Evolutionary conservation across 345 rosid genomes (phyloP).

Genomic region (Psidium friedrichsthalianum): DNA sequence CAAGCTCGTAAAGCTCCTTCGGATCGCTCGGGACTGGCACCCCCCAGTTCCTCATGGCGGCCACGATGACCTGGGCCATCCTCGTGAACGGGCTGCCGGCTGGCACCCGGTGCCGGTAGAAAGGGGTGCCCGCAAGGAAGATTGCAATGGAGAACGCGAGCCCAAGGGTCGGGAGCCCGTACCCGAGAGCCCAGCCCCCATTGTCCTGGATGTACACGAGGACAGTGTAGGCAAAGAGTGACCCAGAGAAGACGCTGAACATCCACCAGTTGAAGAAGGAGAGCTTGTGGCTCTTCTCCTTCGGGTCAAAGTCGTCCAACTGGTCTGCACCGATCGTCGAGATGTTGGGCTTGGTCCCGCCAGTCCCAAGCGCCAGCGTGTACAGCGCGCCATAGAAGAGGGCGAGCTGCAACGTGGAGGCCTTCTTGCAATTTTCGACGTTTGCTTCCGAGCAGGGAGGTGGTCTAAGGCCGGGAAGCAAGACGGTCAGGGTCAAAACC

Average conservation of each 20-base stretch:
- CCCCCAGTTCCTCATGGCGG: slow-evolving; percentile 50
- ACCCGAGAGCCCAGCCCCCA: slow-evolving; percentile 78
- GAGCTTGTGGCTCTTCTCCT: slow-evolving; percentile 62
- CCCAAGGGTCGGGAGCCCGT: slow-evolving; percentile 70
- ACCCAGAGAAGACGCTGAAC: slow-evolving; percentile 86
- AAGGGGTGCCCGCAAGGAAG: slow-evolving; percentile 63
- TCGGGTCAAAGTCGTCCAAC: slow-evolving; percentile 70
- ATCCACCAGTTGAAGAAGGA: slow-evolving; percentile 99
- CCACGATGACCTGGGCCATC: slow-evolving; percentile 69
- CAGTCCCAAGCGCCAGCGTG: slow-evolving; percentile 63
- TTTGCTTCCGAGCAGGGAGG: slow-evolving; percentile 30
- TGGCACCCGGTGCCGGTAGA: slow-evolving; percentile 62
- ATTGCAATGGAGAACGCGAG: slow-evolving; percentile 39
- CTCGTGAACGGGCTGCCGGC: slow-evolving; percentile 64
- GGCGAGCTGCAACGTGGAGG: slow-evolving; percentile 46
- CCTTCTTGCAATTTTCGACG: slow-evolving; percentile 30
- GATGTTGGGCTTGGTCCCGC: slow-evolving; percentile 92
- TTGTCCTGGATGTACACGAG: slow-evolving; percentile 88
- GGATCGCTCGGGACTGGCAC: slow-evolving; percentile 31
- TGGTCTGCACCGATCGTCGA: slow-evolving; percentile 93
- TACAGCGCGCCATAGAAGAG: slow-evolving; percentile 72
- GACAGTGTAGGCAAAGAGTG: slow-evolving; percentile 70
- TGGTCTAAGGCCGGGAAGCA: slow-evolving; percentile 53
- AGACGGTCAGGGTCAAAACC: slow-evolving; percentile 59
- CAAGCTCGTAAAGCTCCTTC: slow-evolving; percentile 43